Evolutionary conservation across 163 green algal species (phyloP).

Genomic region (Volvox carteri): DNA sequence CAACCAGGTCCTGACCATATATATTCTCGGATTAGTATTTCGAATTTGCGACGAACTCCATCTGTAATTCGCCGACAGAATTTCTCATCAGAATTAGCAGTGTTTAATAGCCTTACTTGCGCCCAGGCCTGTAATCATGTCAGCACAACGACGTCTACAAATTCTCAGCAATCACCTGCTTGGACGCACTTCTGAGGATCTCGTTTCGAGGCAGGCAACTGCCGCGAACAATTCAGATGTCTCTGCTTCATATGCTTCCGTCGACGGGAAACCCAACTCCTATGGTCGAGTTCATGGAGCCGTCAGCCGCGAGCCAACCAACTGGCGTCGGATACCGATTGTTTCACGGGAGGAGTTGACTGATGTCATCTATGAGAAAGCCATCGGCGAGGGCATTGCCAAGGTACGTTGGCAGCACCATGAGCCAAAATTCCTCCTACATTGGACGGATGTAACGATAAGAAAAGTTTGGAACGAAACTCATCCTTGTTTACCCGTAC

Average conservation of each 20-base stretch:
- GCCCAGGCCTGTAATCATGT: constrained; percentile 34
- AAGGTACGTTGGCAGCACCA: constrained; percentile 79
- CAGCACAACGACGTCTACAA: constrained; percentile 30
- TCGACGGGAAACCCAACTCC: constrained; percentile 64
- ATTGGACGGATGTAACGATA: too few relatives aligned
- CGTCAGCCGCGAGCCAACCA: constrained; percentile 79
- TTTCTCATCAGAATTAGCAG: too few relatives aligned
- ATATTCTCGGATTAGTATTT: too few relatives aligned
- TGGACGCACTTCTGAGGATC: not conserved
- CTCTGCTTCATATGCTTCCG: constrained; percentile 71
- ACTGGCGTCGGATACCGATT: constrained; percentile 73
- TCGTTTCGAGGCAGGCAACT: not conserved
- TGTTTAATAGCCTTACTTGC: too few relatives aligned
- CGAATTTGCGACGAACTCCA: too few relatives aligned
- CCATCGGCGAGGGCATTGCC: constrained; percentile 86
- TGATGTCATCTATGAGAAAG: constrained; percentile 96
- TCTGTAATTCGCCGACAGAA: too few relatives aligned
- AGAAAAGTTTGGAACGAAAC: not conserved
- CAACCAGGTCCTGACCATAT: too few relatives aligned
- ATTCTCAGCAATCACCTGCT: constrained; percentile 42
- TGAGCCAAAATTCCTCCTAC: too few relatives aligned
- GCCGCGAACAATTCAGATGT: not conserved
- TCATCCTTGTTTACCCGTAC: not conserved
- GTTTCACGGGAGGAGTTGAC: constrained; percentile 78
- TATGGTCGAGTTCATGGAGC: constrained; percentile 92